Evolutionary conservation across 306 rosid species (phyloP), one percentile per base, ranked within the genome.

Genomic region (Betula pendula): DNA sequence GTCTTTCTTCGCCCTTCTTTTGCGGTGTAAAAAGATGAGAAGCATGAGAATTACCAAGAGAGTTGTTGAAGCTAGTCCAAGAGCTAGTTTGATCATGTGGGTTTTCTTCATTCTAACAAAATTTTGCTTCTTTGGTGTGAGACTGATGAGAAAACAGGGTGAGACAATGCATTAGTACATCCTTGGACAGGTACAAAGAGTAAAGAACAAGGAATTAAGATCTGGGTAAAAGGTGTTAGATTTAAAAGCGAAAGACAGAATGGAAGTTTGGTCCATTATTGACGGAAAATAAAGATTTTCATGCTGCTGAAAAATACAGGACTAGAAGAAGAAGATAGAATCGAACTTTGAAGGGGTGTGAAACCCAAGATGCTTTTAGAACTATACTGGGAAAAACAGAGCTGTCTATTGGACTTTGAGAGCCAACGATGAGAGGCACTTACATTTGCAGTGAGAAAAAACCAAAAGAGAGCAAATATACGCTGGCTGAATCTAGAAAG

Each of bases 71-170:
- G 77, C 73, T 51, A 77, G 79, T 45, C 83, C 89, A 47, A 91
- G 72, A 43, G 89, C 77, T 48, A 96, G 80, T 76, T 86, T 75
- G 66, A 92, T 75, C 80, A 79, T 55, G 79, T 76, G 84, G 89
- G 83, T 56, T 35, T 5, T 81, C 72, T 85, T 83, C 81, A 81
- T 85, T 74, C 16, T 80, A 62, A 49, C 3, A 68, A 80, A 82
- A 75, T 20, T 7, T 48, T 59, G 45, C 27, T 33, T 76, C 66
- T 58, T 77, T 69, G 49, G 76, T 74, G 24, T 29, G 35, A 53
- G 67, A 25, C 59, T 6, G 53, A 67, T n/a, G 67, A 58, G 70
- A 73, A 67, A 25, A 47, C 76, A 60, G 63, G 35, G 59, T 47
- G 48, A 24, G 15, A 66, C 69, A 42, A 29, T 42, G 42, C 69